A percentile compares a stretch with the other conserved stretches of the same genome.
phyloP scores from a whole-genome alignment of 306 rosid species.

The Geum urbanum region DNA sequence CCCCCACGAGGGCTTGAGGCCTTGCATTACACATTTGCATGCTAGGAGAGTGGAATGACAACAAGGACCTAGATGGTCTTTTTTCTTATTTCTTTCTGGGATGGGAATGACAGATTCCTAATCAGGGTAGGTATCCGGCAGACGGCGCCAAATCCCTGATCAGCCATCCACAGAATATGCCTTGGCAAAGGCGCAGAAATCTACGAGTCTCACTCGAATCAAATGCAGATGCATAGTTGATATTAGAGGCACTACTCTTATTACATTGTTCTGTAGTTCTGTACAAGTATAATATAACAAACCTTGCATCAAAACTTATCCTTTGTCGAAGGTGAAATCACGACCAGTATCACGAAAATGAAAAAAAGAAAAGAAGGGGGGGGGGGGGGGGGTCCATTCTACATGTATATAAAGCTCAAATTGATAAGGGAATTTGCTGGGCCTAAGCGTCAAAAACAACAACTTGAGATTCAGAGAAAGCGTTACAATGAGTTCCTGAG shows the following conservation, averaged over 20 bases:
- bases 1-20: background rate
- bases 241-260: background rate
- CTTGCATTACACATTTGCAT: background rate
- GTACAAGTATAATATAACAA: background rate
- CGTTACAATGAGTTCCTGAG: constrained; percentile 22
- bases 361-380: background rate
- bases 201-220: background rate
- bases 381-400: background rate
- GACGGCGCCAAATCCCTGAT: background rate
- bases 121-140: background rate
- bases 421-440: constrained; percentile 7
- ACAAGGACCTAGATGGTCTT: background rate
- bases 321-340: background rate
- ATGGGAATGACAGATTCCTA: background rate
- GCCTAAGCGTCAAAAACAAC: constrained; percentile 3
- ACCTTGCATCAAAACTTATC: background rate
- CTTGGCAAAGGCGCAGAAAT: background rate
- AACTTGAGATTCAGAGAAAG: constrained; percentile 1
- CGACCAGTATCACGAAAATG: background rate
- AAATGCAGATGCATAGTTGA: background rate
- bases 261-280: background rate
- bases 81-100: background rate
- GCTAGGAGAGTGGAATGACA: background rate
- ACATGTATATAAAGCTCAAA: constrained; percentile 19
- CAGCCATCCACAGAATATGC: background rate